Evolutionary conservation across 179 eudicot genomes (phyloP).

Genomic region (Amaranthus tricolor): DNA sequence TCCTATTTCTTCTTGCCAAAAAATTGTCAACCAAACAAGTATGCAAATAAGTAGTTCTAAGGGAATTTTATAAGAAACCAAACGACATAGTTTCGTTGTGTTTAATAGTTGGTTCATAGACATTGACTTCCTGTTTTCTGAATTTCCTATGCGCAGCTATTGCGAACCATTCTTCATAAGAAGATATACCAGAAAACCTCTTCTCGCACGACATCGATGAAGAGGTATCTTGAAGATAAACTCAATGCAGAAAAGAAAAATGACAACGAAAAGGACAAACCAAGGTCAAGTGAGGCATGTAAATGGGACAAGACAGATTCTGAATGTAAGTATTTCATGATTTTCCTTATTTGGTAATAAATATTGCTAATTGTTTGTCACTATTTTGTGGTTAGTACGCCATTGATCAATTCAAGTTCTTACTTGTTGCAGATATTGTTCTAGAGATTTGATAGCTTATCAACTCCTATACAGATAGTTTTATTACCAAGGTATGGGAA

Average conservation of each 20-base stretch:
- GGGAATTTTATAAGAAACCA: too few species aligned
- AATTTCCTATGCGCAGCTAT: constrained; percentile 45
- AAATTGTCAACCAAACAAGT: too few species aligned
- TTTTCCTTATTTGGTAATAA: constrained; percentile 4
- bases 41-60: too few species aligned
- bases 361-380: not conserved
- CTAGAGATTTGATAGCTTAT: constrained; percentile 63
- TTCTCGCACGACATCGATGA: constrained; percentile 55
- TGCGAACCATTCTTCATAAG: constrained; percentile 83
- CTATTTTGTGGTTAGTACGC: not conserved
- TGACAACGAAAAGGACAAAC: constrained; percentile 45
- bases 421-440: constrained; percentile 78
- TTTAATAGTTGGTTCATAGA: too few species aligned
- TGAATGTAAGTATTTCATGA: constrained; percentile 59
- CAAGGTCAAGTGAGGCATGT: constrained; percentile 44
- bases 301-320: constrained; percentile 99
- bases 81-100: too few species aligned
- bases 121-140: not conserved
- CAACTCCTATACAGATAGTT: constrained; percentile 7
- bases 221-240: constrained; percentile 57
- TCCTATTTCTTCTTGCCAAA: too few species aligned
- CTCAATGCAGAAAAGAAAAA: constrained; percentile 28
- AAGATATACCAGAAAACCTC: constrained; percentile 65
- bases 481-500: constrained; percentile 23
- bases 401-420: constrained; percentile 19